These are phyloP conservation scores for Cordyceps pruinosa DNA, from an alignment of 2,329 filamentous ascomycete genomes.

Conservation along the genomic window DNA sequence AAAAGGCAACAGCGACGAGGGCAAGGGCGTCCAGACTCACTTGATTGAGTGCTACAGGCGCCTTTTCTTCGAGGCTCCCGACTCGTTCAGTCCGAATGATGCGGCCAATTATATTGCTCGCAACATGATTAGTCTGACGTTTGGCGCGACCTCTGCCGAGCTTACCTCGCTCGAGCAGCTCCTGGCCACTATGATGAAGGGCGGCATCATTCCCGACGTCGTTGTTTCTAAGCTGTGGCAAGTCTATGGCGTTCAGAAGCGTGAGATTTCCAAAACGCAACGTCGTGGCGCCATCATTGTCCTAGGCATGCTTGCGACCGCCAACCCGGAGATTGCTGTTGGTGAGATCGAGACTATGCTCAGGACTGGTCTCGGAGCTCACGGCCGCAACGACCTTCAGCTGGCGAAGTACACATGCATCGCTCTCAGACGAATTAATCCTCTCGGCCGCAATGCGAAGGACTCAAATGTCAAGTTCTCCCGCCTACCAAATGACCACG, in stretches of 20 bases:
- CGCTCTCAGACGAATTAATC: conserved; percentile 83
- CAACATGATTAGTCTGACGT: conserved; percentile 98
- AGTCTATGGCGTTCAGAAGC: conserved; percentile 89
- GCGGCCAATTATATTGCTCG: conserved; percentile 91
- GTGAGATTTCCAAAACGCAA: conserved; percentile 87
- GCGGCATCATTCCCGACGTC: conserved; percentile 73
- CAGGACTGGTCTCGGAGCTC: conserved; percentile 73
- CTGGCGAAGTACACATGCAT: conserved; percentile 95
- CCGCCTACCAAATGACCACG: conserved; percentile 85
- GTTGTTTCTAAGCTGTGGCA: conserved; percentile 95
- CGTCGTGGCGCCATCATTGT: conserved; percentile 92
- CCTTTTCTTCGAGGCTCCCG: conserved; percentile 92
- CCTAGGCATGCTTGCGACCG: conserved; percentile 90
- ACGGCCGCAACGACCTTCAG: conserved; percentile 76
- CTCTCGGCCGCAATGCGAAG: conserved; percentile 71
- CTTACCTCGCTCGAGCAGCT: conserved; percentile 93
- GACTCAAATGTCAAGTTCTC: conserved; percentile 62
- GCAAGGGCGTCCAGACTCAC: conserved; percentile 94
- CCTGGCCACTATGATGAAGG: conserved; percentile 95
- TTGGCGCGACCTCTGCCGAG: conserved; percentile 89
- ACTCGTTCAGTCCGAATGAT: conserved; percentile 79
- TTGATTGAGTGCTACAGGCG: conserved; percentile 95
- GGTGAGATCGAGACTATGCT: conserved; percentile 94
- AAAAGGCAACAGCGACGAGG: conserved; percentile 97
- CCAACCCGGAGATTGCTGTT: conserved; percentile 86